phyloP scores from a whole-genome alignment of 768 basidiomycete species.

The Leccinum variicolor region DNA sequence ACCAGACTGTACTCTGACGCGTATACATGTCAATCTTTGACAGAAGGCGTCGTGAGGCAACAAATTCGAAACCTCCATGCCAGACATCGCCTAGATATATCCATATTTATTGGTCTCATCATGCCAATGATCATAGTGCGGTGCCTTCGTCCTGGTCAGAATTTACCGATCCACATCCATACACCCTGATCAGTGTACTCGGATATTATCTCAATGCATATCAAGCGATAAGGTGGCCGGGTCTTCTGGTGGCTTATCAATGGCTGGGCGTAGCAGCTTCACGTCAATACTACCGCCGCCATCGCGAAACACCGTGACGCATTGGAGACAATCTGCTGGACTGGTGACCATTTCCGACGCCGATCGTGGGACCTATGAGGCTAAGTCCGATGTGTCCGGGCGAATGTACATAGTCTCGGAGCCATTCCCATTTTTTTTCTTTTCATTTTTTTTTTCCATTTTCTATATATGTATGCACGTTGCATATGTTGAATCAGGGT shows the following conservation, averaged over 20 bases:
- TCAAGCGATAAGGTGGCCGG: background rate
- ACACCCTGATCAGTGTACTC: background rate
- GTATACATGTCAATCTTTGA: background rate
- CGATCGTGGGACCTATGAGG: no score
- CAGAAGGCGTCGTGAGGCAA: background rate
- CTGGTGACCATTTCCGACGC: no score
- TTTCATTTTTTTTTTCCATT: no score
- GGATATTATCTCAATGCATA: background rate
- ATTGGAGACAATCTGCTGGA: no score
- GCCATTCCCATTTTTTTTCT: no score
- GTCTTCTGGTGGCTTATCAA: background rate
- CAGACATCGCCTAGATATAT: background rate
- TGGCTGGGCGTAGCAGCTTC: background rate
- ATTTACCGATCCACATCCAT: background rate
- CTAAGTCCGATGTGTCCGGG: no score
- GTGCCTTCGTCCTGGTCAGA: background rate
- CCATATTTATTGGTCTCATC: background rate
- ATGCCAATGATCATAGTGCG: background rate
- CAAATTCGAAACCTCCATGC: background rate
- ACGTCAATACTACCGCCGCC: background rate
- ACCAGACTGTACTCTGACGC: background rate
- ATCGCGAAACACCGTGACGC: no score
- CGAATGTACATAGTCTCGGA: no score
- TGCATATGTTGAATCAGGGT: no score
- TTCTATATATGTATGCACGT: no score